Base-by-base conservation (phyloP, 2,329 filamentous ascomycete genomes). In the Alternaria angustiovoidea region DNA sequence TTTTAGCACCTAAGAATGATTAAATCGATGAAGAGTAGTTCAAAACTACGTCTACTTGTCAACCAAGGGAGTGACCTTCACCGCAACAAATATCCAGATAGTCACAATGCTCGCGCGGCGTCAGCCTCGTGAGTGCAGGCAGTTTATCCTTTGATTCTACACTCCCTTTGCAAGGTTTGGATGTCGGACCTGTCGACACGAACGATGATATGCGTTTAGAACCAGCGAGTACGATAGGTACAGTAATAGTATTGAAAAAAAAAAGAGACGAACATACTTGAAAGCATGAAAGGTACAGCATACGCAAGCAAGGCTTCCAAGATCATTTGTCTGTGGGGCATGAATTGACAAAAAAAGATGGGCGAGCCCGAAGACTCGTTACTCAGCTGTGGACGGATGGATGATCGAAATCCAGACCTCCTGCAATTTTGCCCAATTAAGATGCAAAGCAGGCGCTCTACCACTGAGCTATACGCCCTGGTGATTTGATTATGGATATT, bases 391-490 rank as follows among this genome's bases (percentile, higher is more conserved):
- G 51, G 24, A 39, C 38, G 44, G 43, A 20, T 49, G 57, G 38
- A 44, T 66, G 69, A 72, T 75, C 70, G 72, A 75, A 75, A 67
- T 64, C 72, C 65, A 62, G 73, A 70, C 73, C 71, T 75, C 63
- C 68, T 71, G 73, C 69, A 68, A 43, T 51, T 48, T 26, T 26
- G 24, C 24, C 24, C 24, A 26, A 26, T 26, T 26, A 41, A 53
- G 20, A 62, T 76, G 73, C 73, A 75, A 76, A 76, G 73, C 73
- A 72, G 68, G 63, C 73, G 73, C 73, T 73, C 73, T 76, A 74
- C 73, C 73, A 74, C 73, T 75, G 73, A 73, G 72, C 73, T 67
- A 74, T 56, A 74, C 64, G 70, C 70, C 70, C 70, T 39, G 18
- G 24, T 26, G 24, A 26, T 26, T 6, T 16, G 12, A 24, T 44